Conservation (phyloP, 495 filamentous ascomycete genomes). For the Neurospora sp. region DNA sequence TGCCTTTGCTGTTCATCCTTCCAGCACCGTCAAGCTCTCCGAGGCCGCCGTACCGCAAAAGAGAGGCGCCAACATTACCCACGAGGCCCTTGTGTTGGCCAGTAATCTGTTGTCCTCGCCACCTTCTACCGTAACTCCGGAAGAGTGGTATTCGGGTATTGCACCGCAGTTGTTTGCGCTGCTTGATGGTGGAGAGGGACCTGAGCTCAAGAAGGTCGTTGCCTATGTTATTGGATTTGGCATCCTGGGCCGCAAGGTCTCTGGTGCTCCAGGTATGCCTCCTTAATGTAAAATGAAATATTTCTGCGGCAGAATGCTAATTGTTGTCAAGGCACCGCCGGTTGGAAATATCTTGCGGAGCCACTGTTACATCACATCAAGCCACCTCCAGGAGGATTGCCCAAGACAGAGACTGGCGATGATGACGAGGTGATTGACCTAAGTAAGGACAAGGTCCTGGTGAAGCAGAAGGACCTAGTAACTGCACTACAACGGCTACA, state of each 20-base stretch:
- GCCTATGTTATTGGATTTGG: constrained; percentile 68
- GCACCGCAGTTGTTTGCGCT: constrained; percentile 57
- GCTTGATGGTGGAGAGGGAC: constrained; percentile 54
- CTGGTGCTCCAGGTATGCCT: constrained; percentile 52
- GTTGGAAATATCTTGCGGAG: constrained; percentile 58
- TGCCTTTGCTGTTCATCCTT: constrained; percentile 50
- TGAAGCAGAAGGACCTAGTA: constrained; percentile 31
- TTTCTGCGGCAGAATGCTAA: not conserved
- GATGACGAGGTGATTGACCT: constrained; percentile 30
- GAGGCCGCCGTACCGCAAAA: constrained; percentile 33
- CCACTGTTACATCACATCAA: constrained; percentile 55
- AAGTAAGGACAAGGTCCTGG: constrained; percentile 29
- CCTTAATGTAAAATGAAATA: not conserved
- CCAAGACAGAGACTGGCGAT: constrained; percentile 6
- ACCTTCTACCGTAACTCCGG: constrained; percentile 46
- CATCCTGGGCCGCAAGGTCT: constrained; percentile 54
- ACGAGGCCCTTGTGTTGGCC: constrained; percentile 61
- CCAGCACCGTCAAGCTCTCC: constrained; percentile 26
- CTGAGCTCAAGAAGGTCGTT: constrained; percentile 54
- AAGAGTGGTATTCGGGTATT: constrained; percentile 51
- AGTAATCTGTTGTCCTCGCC: constrained; percentile 53
- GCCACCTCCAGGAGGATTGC: constrained; percentile 28
- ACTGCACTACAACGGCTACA: constrained; percentile 47
- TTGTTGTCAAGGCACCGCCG: constrained; percentile 40
- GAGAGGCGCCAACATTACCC: constrained; percentile 55